Evolutionary conservation across 345 rosid species (phyloP).

Genomic region (Excoecaria agallocha): DNA sequence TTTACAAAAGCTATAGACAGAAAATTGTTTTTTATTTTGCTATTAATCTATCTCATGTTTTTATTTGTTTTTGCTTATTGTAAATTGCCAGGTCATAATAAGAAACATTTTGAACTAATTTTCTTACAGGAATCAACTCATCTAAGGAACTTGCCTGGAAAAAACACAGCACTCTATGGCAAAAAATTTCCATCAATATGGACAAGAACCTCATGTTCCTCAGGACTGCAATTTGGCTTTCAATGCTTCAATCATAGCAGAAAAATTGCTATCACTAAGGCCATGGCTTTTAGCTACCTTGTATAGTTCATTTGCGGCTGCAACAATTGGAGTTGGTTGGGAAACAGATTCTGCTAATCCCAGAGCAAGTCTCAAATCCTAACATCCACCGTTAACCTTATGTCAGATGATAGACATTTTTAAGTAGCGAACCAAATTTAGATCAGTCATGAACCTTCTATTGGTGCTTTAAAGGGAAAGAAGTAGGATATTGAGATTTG

Average conservation of each 20-base stretch:
- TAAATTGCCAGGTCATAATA: too few relatives aligned
- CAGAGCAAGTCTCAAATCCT: constrained; percentile 87
- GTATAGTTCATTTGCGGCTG: constrained; percentile 84
- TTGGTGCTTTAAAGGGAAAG: constrained; percentile 91
- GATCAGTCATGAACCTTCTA: constrained; percentile 66
- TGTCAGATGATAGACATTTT: not conserved
- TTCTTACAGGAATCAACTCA: too few relatives aligned
- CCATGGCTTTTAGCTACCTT: constrained; percentile 85
- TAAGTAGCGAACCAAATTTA: not conserved
- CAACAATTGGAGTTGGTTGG: constrained; percentile 82
- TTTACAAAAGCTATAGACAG: too few relatives aligned
- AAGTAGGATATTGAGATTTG: constrained; percentile 71
- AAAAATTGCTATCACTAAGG: constrained; percentile 76
- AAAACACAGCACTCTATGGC: not conserved
- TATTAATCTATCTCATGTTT: too few relatives aligned
- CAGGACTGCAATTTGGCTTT: constrained; percentile 45
- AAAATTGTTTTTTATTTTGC: too few relatives aligned
- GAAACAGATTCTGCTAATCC: constrained; percentile 90
- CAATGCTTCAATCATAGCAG: constrained; percentile 85
- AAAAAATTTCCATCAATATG: too few relatives aligned
- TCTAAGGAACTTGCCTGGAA: not conserved
- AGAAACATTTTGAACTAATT: too few relatives aligned
- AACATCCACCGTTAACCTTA: constrained; percentile 20
- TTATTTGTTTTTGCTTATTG: too few relatives aligned
- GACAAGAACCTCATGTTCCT: not conserved